phyloP scores from a whole-genome alignment of 306 rosid genomes.

The Quercus suber region DNA sequence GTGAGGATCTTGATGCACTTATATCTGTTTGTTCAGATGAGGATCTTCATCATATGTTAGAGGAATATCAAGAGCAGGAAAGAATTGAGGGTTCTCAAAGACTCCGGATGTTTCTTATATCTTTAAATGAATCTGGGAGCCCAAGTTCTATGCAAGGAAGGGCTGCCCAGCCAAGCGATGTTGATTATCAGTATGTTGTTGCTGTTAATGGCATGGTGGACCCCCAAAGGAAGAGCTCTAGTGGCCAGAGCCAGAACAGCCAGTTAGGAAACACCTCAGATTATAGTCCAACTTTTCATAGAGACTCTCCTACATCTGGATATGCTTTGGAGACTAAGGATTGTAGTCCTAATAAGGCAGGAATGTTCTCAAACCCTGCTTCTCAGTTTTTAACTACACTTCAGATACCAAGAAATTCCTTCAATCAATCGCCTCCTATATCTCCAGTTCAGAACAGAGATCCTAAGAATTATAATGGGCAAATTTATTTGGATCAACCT shows the following conservation, averaged over 20 bases:
- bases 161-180: constrained; percentile 46
- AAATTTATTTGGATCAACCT: constrained; percentile 34
- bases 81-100: constrained; percentile 71
- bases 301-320: constrained; percentile 45
- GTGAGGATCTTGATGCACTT: constrained; percentile 97
- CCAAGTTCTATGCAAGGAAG: constrained; percentile 55
- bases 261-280: constrained; percentile 58
- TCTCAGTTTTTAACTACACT: constrained; percentile 46
- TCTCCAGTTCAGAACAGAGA: constrained; percentile 51
- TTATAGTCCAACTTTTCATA: constrained; percentile 50
- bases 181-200: constrained; percentile 65
- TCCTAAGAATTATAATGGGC: constrained; percentile 36
- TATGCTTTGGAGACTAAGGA: constrained; percentile 51
- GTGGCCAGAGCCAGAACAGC: constrained; percentile 60
- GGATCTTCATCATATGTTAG: constrained; percentile 89
- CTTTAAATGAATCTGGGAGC: constrained; percentile 68
- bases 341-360: constrained; percentile 35
- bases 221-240: constrained; percentile 44
- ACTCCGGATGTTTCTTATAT: constrained; percentile 73
- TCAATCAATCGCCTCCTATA: constrained; percentile 41
- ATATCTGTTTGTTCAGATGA: constrained; percentile 90
- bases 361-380: constrained; percentile 36
- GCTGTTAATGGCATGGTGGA: constrained; percentile 80
- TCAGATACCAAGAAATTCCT: constrained; percentile 44
- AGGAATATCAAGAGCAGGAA: constrained; percentile 85